These are phyloP conservation scores for Parachaetomium inaequale DNA, from an alignment of 495 filamentous ascomycete genomes.

Conservation along the genomic window DNA sequence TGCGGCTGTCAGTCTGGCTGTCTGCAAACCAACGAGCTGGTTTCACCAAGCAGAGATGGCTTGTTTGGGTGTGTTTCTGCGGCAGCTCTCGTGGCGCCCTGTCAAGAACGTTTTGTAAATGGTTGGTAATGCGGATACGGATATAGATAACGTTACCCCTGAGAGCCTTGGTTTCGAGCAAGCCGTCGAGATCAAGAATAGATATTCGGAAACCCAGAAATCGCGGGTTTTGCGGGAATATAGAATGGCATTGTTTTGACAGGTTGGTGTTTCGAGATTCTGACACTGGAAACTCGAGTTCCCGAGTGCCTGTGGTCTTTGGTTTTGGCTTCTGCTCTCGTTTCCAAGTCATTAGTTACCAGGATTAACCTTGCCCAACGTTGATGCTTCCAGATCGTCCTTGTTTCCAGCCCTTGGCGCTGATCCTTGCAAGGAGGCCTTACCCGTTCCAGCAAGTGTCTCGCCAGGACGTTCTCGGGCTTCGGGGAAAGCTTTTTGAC, in stretches of 20 bases:
- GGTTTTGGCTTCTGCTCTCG: not conserved
- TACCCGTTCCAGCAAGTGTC: conserved; percentile 1
- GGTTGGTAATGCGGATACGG: too few species aligned
- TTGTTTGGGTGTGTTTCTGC: not conserved
- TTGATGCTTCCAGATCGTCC: not conserved
- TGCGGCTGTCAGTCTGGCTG: not conserved
- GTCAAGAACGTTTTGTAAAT: too few species aligned
- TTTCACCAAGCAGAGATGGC: not conserved
- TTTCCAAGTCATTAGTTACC: too few species aligned
- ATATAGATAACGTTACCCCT: too few species aligned
- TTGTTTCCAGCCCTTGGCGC: not conserved
- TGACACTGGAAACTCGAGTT: not conserved
- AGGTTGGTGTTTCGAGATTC: not conserved
- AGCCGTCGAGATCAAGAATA: too few species aligned
- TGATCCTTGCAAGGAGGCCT: not conserved
- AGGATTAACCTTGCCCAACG: not conserved
- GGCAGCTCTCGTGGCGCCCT: too few species aligned
- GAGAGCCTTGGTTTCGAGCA: too few species aligned
- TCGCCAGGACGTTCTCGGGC: not conserved
- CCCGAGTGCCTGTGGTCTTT: not conserved
- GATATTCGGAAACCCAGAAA: too few species aligned
- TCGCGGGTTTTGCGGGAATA: too few species aligned
- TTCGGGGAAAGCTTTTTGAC: conserved; percentile 2
- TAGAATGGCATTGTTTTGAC: not conserved
- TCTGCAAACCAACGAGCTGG: not conserved